phyloP scores from a whole-genome alignment of 202 grass and related monocot species.

The Cymbopogon flexuosus region DNA sequence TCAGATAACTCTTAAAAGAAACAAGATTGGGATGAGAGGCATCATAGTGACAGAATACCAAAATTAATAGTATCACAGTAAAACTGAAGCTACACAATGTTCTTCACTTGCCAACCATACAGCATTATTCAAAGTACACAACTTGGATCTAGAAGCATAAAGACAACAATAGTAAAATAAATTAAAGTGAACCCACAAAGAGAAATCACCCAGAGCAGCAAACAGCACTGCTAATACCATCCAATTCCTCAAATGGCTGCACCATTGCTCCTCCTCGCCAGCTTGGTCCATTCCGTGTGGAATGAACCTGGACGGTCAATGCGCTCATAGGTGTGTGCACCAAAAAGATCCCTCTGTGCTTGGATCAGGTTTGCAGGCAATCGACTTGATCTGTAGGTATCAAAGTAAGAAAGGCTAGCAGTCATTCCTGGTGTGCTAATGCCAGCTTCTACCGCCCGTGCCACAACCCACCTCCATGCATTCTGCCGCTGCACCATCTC shows the following conservation, averaged over 20 bases:
- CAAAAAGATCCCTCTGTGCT: slow-evolving; percentile 89
- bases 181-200: slow-evolving; percentile 27
- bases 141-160: slow-evolving; percentile 34
- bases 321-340: slow-evolving; percentile 85
- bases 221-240: slow-evolving; percentile 4
- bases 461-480: slow-evolving; percentile 85
- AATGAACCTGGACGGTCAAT: slow-evolving; percentile 67
- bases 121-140: slow-evolving; percentile 48
- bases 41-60: slow-evolving; percentile 14
- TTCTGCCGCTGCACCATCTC: slow-evolving; percentile 92
- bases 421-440: slow-evolving; percentile 93
- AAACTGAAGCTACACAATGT: slow-evolving; percentile 37
- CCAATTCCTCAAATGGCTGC: slow-evolving; percentile 24
- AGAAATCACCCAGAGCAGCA: not conserved
- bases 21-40: not conserved
- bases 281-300: slow-evolving; percentile 83
- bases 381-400: slow-evolving; percentile 67
- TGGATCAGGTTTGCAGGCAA: slow-evolving; percentile 90
- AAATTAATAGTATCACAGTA: slow-evolving; percentile 22
- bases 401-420: slow-evolving; percentile 82
- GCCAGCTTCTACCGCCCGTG: slow-evolving; percentile 69
- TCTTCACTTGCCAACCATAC: slow-evolving; percentile 24
- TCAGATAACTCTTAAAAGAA: not conserved
- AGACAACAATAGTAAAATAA: slow-evolving; percentile 42
- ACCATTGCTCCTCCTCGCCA: slow-evolving; percentile 50